Percentiles rank a stretch among this genome's conserved stretches.
phyloP scores from a whole-genome alignment of 1,284 basidiomycete species.

The Pascua sp. region DNA sequence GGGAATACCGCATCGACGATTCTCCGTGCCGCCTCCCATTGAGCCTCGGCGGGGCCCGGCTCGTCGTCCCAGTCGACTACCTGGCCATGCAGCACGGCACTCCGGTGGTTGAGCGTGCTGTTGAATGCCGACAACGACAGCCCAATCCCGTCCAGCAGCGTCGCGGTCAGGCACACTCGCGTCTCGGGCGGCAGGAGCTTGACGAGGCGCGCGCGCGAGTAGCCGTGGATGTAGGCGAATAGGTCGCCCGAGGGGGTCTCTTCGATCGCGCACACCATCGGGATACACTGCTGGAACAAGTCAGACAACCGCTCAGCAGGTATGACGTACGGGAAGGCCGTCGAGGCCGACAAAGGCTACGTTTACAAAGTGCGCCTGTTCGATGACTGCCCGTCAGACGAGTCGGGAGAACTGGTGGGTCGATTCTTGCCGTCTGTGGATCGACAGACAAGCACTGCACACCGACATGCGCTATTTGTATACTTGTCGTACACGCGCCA shows the following conservation, averaged over 20 bases:
- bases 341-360: constrained; percentile 18
- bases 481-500: too few species aligned
- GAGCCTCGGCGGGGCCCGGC: not conserved
- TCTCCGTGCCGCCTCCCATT: constrained; percentile 5
- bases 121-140: constrained; percentile 32
- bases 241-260: not conserved
- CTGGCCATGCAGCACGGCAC: constrained; percentile 34
- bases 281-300: constrained; percentile 9
- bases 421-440: too few species aligned
- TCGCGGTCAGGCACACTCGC: constrained; percentile 31
- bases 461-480: too few species aligned
- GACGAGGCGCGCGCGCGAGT: constrained; percentile 29
- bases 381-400: constrained; percentile 6
- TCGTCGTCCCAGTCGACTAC: constrained; percentile 18
- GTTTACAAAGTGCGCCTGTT: constrained; percentile 14
- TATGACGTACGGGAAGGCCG: constrained; percentile 4
- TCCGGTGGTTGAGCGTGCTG: constrained; percentile 34
- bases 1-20: constrained; percentile 27
- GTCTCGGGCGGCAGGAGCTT: constrained; percentile 26
- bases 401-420: too few species aligned
- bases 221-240: constrained; percentile 16
- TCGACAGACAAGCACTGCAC: too few species aligned
- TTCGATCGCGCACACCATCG: constrained; percentile 8
- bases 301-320: not conserved
- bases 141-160: constrained; percentile 34